phyloP scores from a whole-genome alignment of 2,329 filamentous ascomycete genomes.

The Ophiosphaerella narmari region DNA sequence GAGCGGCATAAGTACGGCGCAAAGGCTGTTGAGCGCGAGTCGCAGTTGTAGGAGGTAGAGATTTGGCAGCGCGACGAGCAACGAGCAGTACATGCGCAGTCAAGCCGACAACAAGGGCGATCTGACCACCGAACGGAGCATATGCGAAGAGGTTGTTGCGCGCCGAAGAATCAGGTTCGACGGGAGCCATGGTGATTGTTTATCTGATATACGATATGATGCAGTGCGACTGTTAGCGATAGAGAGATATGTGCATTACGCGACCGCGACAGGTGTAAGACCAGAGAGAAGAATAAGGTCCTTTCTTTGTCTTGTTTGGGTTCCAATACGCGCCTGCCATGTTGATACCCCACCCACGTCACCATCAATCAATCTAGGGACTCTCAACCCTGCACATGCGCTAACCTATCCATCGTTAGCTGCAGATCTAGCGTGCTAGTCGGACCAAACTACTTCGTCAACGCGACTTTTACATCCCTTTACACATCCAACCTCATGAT shows the following conservation, averaged over 20 bases:
- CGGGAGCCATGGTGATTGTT: slow-evolving; percentile 38
- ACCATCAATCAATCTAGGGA: slow-evolving; percentile 8
- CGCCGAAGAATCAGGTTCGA: slow-evolving; percentile 36
- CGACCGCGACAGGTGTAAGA: slow-evolving; percentile 7
- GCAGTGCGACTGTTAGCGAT: slow-evolving; percentile 4
- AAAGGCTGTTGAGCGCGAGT: slow-evolving; percentile 39
- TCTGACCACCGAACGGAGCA: slow-evolving; percentile 36
- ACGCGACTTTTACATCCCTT: slow-evolving; percentile 3
- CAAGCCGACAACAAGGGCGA: slow-evolving; percentile 36
- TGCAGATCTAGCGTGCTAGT: slow-evolving; percentile 20
- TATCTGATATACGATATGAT: neutral
- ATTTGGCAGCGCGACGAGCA: slow-evolving; percentile 35
- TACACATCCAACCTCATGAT: slow-evolving; percentile 15
- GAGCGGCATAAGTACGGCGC: slow-evolving; percentile 36
- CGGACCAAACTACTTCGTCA: slow-evolving; percentile 7
- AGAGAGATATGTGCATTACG: slow-evolving; percentile 16
- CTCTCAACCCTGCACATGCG: slow-evolving; percentile 11
- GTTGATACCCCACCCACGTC: slow-evolving; percentile 30
- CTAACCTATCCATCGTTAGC: slow-evolving; percentile 16
- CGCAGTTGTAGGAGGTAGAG: slow-evolving; percentile 38
- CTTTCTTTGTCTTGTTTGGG: slow-evolving; percentile 29
- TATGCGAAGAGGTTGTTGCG: slow-evolving; percentile 42
- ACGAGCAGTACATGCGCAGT: slow-evolving; percentile 35
- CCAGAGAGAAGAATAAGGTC: neutral
- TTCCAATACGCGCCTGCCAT: slow-evolving; percentile 25